These are phyloP conservation scores for Coemansia sp. DNA, from an alignment of 192 early-diverging fungal genomes.

Conservation along the genomic window DNA sequence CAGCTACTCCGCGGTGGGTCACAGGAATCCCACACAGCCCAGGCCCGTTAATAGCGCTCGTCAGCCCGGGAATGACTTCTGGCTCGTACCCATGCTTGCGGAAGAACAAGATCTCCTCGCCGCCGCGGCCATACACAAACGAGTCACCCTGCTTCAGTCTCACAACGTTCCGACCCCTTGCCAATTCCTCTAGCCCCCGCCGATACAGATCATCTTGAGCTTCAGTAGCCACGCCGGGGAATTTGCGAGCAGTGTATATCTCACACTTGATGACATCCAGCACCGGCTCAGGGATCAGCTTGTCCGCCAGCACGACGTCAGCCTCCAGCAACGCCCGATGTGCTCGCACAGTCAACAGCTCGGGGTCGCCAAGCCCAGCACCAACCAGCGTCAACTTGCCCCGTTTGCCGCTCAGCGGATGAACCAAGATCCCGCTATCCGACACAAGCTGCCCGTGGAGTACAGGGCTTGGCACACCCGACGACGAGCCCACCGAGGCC, in stretches of 20 bases:
- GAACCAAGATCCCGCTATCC: not conserved
- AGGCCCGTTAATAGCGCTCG: slow-evolving; percentile 74
- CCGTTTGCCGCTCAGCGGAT: not conserved
- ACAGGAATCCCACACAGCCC: slow-evolving; percentile 73
- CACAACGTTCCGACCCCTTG: slow-evolving; percentile 67
- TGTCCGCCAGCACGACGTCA: slow-evolving; percentile 84
- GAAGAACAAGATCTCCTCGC: slow-evolving; percentile 81
- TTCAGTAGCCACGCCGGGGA: slow-evolving; percentile 61
- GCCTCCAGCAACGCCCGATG: slow-evolving; percentile 60
- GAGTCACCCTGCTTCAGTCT: slow-evolving; percentile 92
- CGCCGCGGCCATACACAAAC: slow-evolving; percentile 90
- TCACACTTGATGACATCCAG: slow-evolving; percentile 56
- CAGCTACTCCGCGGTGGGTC: slow-evolving; percentile 84
- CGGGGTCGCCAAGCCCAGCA: slow-evolving; percentile 82
- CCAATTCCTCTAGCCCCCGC: slow-evolving; percentile 70
- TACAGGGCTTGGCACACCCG: slow-evolving; percentile 33
- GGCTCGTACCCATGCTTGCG: slow-evolving; percentile 66
- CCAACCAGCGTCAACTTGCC: slow-evolving; percentile 72
- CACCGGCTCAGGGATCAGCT: slow-evolving; percentile 64
- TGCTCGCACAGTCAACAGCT: slow-evolving; percentile 75
- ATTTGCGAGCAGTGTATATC: slow-evolving; percentile 68
- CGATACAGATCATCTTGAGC: slow-evolving; percentile 76
- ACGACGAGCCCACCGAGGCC: slow-evolving; percentile 10
- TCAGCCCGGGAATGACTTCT: slow-evolving; percentile 75
- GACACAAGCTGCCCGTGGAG: not conserved